phyloP scores from a whole-genome alignment of 2,329 filamentous ascomycete genomes.

The Cephalotrichum gorgonifer region DNA sequence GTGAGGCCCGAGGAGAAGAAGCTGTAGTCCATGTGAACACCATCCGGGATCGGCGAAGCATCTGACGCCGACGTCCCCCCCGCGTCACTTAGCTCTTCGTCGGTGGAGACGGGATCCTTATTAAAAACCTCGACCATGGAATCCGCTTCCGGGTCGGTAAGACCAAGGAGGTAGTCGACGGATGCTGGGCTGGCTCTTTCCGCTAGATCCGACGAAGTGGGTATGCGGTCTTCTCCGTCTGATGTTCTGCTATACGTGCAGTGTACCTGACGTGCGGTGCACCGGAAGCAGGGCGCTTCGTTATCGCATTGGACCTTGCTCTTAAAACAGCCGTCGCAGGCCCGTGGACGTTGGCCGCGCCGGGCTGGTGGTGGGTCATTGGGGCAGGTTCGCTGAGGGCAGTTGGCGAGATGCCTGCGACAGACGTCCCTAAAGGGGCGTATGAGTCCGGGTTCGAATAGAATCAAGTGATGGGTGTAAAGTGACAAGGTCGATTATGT shows the following conservation, averaged over 20 bases:
- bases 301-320: constrained; percentile 2
- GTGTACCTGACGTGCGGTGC: neutral
- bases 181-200: neutral
- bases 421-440: neutral
- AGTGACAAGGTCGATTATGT: neutral
- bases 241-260: neutral
- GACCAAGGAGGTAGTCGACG: neutral
- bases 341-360: neutral
- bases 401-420: neutral
- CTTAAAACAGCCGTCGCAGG: constrained; percentile 2
- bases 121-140: constrained; percentile 1
- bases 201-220: neutral
- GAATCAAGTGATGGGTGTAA: neutral
- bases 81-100: neutral
- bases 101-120: neutral
- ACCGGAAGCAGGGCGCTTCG: neutral
- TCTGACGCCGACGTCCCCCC: neutral
- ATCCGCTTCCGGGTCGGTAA: neutral
- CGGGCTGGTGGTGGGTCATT: neutral
- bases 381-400: neutral
- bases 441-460: neutral
- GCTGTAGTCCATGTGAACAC: neutral
- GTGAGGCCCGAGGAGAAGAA: neutral
- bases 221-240: neutral
- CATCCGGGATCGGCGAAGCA: neutral